phyloP scores from a whole-genome alignment of 257 asterid genomes.

The Rubia yunnanensis region DNA sequence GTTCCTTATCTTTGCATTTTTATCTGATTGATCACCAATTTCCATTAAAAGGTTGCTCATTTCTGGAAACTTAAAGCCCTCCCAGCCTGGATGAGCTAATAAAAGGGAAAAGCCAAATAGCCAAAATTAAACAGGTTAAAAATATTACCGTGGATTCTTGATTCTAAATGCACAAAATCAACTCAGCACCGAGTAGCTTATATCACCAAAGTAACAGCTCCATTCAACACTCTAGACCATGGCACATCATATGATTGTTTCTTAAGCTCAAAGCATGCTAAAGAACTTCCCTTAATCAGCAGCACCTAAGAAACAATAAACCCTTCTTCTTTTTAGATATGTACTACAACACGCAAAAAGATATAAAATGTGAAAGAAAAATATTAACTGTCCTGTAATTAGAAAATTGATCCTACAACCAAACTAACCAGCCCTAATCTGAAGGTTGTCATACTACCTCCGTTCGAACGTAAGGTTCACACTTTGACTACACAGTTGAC shows the following conservation, averaged over 20 bases:
- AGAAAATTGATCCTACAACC: not conserved
- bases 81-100: constrained; percentile 51
- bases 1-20: too few relatives aligned
- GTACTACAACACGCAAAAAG: not conserved
- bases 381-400: not conserved
- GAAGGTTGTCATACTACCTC: too few relatives aligned
- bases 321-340: not conserved
- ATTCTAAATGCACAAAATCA: not conserved
- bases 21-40: too few relatives aligned
- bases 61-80: constrained; percentile 80
- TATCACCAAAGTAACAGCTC: not conserved
- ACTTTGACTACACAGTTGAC: not conserved
- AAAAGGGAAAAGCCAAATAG: constrained; percentile 18
- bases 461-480: not conserved
- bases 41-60: too few relatives aligned
- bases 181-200: not conserved
- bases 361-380: not conserved
- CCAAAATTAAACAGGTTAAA: constrained; percentile 15
- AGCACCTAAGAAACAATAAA: not conserved
- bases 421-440: not conserved
- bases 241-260: not conserved
- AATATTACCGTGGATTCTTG: not conserved
- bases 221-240: not conserved
- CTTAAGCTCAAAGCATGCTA: not conserved
- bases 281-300: not conserved